These are phyloP conservation scores for Ploettnerulaceae sp. DNA, from an alignment of 2,329 filamentous ascomycete genomes.

Conservation along the genomic window DNA sequence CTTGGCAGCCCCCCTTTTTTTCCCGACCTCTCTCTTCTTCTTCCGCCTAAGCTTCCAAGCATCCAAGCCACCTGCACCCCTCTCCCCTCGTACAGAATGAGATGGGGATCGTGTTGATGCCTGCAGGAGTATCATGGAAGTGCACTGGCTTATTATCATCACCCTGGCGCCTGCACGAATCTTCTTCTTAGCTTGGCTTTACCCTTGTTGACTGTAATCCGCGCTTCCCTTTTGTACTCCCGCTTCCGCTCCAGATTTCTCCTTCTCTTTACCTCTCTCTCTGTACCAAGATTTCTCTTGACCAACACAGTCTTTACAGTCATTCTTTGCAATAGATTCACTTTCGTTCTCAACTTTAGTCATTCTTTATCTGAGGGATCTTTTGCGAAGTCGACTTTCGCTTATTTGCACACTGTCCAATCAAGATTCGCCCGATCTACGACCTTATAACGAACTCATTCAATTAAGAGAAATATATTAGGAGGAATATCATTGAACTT, in stretches of 20 bases:
- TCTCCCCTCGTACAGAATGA: constrained; percentile 2
- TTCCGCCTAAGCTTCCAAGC: neutral
- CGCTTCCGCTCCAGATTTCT: constrained; percentile 12
- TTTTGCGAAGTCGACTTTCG: constrained; percentile 35
- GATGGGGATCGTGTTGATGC: constrained; percentile 10
- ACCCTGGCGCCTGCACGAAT: constrained; percentile 16
- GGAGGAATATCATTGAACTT: constrained; percentile 9
- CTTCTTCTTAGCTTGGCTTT: constrained; percentile 16
- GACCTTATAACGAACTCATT: constrained; percentile 24
- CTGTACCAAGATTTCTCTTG: constrained; percentile 30
- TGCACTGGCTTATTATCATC: no score
- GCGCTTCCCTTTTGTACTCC: constrained; percentile 21
- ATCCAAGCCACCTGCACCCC: constrained; percentile 2
- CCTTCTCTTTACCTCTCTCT: constrained; percentile 13
- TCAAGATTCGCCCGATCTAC: constrained; percentile 7
- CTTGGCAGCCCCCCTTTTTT: neutral
- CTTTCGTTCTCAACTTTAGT: constrained; percentile 31
- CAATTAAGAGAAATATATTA: constrained; percentile 20
- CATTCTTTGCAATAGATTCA: constrained; percentile 26
- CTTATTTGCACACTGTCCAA: constrained; percentile 25
- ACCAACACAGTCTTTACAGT: constrained; percentile 32
- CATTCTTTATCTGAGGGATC: constrained; percentile 31
- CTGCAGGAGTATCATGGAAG: constrained; percentile 13
- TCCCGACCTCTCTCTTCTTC: neutral
- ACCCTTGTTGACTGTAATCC: constrained; percentile 19